Conservation (phyloP, 2,329 filamentous ascomycete species). For the Alternaria infectoria region DNA sequence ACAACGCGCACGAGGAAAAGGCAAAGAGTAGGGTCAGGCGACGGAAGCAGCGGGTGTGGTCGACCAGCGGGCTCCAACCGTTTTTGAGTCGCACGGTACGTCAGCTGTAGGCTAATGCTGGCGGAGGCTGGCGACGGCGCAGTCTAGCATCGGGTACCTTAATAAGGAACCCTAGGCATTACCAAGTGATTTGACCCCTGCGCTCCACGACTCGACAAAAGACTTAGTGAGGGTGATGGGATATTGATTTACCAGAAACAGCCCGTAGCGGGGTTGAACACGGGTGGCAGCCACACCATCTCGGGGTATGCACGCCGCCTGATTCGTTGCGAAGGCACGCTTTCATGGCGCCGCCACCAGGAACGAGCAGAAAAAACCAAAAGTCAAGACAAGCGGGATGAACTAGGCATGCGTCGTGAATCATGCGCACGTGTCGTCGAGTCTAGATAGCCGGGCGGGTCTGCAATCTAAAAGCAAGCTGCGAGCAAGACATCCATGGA, state of each 20-base stretch:
- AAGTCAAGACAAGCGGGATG: not conserved
- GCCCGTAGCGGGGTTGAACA: constrained; percentile 2
- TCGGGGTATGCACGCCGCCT: constrained; percentile 2
- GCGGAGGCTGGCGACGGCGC: constrained; percentile 23
- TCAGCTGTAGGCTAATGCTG: constrained; percentile 30
- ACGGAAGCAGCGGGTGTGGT: constrained; percentile 23
- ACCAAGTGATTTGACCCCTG: constrained; percentile 18
- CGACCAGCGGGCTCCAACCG: constrained; percentile 31
- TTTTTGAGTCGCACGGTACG: constrained; percentile 27
- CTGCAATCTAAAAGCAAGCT: not conserved
- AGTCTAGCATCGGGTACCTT: constrained; percentile 29
- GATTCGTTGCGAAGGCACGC: constrained; percentile 7
- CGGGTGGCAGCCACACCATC: constrained; percentile 4
- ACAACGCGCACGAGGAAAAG: constrained; percentile 12
- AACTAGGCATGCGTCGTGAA: constrained; percentile 5
- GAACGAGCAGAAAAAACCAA: constrained; percentile 13
- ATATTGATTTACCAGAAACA: constrained; percentile 17
- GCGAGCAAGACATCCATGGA: not conserved
- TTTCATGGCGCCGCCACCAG: constrained; percentile 8
- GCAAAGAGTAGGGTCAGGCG: constrained; percentile 12
- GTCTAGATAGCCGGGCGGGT: constrained; percentile 1
- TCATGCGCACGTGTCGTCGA: constrained; percentile 5
- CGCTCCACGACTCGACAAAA: constrained; percentile 4
- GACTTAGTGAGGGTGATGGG: constrained; percentile 7
- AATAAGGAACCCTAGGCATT: constrained; percentile 23